phyloP scores from a whole-genome alignment of 306 rosid genomes.

The Corylus heterophylla region DNA sequence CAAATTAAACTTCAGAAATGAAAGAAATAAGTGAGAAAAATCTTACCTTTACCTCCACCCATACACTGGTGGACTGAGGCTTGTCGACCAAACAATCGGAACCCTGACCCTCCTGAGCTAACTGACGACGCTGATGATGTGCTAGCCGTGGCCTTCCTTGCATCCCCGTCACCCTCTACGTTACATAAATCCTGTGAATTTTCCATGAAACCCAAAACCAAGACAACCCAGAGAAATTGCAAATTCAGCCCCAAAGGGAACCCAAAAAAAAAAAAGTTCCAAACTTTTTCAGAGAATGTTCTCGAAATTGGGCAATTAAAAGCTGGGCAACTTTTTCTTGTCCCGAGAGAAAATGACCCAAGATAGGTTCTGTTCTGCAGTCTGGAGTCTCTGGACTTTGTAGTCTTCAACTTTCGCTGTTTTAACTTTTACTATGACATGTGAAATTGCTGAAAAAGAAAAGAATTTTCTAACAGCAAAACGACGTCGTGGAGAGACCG shows the following conservation, averaged over 20 bases:
- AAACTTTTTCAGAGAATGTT: neutral
- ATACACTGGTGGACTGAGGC: slow-evolving; percentile 27
- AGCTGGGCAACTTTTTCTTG: neutral
- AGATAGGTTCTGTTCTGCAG: neutral
- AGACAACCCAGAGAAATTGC: slow-evolving; percentile 2
- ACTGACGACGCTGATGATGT: slow-evolving; percentile 32
- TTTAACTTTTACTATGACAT: neutral
- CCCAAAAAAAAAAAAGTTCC: neutral
- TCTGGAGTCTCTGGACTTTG: neutral
- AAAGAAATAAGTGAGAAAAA: neutral
- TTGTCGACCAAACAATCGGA: slow-evolving; percentile 32
- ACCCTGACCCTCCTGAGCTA: slow-evolving; percentile 21
- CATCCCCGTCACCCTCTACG: slow-evolving; percentile 52
- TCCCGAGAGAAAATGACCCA: neutral
- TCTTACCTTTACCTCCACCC: slow-evolving; percentile 40
- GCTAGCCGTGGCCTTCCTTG: slow-evolving; percentile 29
- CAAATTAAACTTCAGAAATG: neutral
- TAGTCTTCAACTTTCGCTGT: neutral
- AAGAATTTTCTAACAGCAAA: no score
- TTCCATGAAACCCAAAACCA: slow-evolving; percentile 36
- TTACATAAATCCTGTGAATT: slow-evolving; percentile 25
- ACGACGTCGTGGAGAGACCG: no score
- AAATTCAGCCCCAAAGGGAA: neutral
- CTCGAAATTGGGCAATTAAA: slow-evolving; percentile 12
- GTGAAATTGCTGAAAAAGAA: neutral